Conservation (phyloP, 2,329 filamentous ascomycete species). For the Juglanconis juglandina region DNA sequence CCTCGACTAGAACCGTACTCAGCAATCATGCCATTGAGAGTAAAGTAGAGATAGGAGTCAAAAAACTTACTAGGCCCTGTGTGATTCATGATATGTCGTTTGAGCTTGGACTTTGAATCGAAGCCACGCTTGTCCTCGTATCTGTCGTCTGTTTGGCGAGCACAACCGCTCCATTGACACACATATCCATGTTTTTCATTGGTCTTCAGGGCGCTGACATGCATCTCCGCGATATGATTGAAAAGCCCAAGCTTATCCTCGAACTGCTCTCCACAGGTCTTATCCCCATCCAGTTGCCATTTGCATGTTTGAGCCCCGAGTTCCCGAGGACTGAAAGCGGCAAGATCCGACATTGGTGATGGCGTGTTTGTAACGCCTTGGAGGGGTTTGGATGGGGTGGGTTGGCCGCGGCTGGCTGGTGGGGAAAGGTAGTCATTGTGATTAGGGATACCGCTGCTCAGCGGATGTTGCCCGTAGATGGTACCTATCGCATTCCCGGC, state of each 20-base stretch:
- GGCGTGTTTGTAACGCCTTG: neutral
- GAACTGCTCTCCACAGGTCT: slow-evolving; percentile 9
- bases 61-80: slow-evolving; percentile 53
- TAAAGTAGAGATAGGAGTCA: neutral
- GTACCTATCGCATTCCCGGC: neutral
- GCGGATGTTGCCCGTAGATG: neutral
- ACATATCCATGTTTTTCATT: slow-evolving; percentile 12
- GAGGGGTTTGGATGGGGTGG: neutral
- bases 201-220: slow-evolving; percentile 12
- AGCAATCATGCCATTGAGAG: neutral
- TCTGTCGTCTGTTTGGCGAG: slow-evolving; percentile 40
- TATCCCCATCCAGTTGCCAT: neutral
- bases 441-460: neutral
- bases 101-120: slow-evolving; percentile 59
- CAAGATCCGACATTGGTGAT: neutral
- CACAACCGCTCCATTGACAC: slow-evolving; percentile 35
- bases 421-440: neutral
- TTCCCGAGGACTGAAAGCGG: neutral
- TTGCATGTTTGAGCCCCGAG: neutral
- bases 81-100: slow-evolving; percentile 63
- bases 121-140: slow-evolving; percentile 46
- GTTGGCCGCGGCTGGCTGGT: neutral
- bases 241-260: slow-evolving; percentile 15
- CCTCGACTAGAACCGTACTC: slow-evolving; percentile 48
- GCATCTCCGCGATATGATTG: slow-evolving; percentile 12